Evolutionary conservation across 768 basidiomycete genomes (phyloP).

Genomic region (Boletus speciosus): DNA sequence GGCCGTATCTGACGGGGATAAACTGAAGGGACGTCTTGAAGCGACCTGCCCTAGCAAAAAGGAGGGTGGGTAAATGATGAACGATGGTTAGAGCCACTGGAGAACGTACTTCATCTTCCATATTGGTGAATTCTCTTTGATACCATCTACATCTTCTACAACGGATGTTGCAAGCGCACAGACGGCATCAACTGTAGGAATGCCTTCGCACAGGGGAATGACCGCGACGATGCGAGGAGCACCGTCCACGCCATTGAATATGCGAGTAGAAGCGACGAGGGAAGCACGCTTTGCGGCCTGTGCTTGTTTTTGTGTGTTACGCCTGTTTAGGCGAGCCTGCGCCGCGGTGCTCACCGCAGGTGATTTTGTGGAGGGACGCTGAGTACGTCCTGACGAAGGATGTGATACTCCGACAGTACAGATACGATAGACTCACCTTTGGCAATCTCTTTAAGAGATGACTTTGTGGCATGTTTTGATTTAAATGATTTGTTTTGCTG

Average conservation of each 20-base stretch:
- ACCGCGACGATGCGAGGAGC: constrained; percentile 85
- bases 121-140: constrained; percentile 21
- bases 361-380: constrained; percentile 52
- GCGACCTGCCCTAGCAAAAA: constrained; percentile 62
- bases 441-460: constrained; percentile 74
- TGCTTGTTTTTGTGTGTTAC: constrained; percentile 81
- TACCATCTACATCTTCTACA: constrained; percentile 38
- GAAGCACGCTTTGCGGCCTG: constrained; percentile 69
- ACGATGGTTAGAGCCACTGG: neutral
- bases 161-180: constrained; percentile 57
- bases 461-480: constrained; percentile 85
- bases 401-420: neutral
- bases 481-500: constrained; percentile 93
- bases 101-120: constrained; percentile 65
- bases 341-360: constrained; percentile 48
- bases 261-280: constrained; percentile 65
- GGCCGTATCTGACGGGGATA: constrained; percentile 67
- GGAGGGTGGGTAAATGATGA: constrained; percentile 1
- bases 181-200: constrained; percentile 50
- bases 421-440: constrained; percentile 55
- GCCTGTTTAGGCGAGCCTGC: constrained; percentile 73
- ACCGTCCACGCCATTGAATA: constrained; percentile 75
- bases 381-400: constrained; percentile 49
- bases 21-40: constrained; percentile 93
- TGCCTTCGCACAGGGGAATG: constrained; percentile 74